These are phyloP conservation scores for Solanum hybrid DNA, from an alignment of 305 asterid genomes.

Conservation along the genomic window DNA sequence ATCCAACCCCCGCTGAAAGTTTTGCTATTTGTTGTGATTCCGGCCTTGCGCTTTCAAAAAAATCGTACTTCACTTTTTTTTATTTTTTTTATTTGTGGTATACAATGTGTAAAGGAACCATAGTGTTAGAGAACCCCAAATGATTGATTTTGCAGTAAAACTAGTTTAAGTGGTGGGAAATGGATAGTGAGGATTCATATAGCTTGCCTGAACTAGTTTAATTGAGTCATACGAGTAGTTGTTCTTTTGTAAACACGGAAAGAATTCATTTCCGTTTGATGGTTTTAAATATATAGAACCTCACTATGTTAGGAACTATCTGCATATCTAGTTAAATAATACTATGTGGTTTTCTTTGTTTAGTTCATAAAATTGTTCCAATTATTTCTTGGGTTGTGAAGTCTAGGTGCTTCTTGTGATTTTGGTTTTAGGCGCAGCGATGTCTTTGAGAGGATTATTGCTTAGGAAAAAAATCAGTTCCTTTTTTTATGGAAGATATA, in stretches of 20 bases:
- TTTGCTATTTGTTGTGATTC: conserved; percentile 7
- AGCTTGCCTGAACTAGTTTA: neutral
- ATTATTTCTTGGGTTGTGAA: neutral
- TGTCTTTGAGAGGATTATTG: neutral
- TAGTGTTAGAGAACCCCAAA: neutral
- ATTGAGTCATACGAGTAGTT: neutral
- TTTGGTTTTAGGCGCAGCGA: neutral
- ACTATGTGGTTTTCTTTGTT: neutral
- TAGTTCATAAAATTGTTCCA: neutral
- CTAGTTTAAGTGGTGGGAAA: neutral
- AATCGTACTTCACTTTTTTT: no score
- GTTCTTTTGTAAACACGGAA: neutral
- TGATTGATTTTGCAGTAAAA: neutral
- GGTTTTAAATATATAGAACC: neutral
- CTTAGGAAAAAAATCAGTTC: neutral
- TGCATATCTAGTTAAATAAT: neutral
- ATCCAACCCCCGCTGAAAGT: conserved; percentile 69
- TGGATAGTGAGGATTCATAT: neutral
- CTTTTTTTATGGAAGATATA: neutral
- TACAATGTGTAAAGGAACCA: neutral
- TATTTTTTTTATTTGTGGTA: neutral
- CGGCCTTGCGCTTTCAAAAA: neutral
- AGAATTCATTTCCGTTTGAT: neutral
- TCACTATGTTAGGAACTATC: neutral
- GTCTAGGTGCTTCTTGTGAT: neutral